Base-by-base conservation (phyloP, 768 basidiomycete species). In the Lyophyllum shimeji region DNA sequence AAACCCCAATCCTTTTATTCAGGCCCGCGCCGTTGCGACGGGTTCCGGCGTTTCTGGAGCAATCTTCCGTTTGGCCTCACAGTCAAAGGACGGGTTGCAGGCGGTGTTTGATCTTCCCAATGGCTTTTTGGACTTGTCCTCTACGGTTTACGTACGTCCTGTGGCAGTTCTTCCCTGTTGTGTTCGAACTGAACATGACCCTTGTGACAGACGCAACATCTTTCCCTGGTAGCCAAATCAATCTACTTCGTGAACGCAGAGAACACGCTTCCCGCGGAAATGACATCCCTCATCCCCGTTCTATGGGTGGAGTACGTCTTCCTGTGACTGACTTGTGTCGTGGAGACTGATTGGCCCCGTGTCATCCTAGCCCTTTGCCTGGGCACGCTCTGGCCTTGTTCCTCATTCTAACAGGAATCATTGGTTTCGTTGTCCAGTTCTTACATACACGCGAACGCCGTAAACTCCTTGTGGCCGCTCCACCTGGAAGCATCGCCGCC, bases 401-500 rank as follows among this genome's bases (percentile, higher is more conserved):
- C 31, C 71, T 86, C 33, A 68, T 87, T 29, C 0, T 75, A 0
- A 74, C 81, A 11, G 85, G 83, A 21, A 46, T 79, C 53, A 52
- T 74, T n/a, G 82, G 82, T 17, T 47, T 82, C 7, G 61, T 71
- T 48, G 49, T 84, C 15, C 84, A 86, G 53, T 60, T 80, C 54
- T 42, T 77, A 25, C 80, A 83, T 65, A 70, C 71, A 21, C 73
- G 69, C 20, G 70, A 77, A 51, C 76, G 86, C 46, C 74, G 77
- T 40, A 69, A 71, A 24, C 64, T 89, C 9, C 76, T 76, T 63
- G 69, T 89, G 9, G 74, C 82, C 1, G 72, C 79, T 23, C 76
- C 76, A 13, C 86, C 86, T 0, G 85, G 86, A 17, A 82, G 77
- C 46, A 84, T 89, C 53, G 87, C 82, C 6, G 68, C 79, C 9